Evolutionary conservation across 2,329 filamentous ascomycete genomes (phyloP).

Genomic region (Colletotrichum somersetense): DNA sequence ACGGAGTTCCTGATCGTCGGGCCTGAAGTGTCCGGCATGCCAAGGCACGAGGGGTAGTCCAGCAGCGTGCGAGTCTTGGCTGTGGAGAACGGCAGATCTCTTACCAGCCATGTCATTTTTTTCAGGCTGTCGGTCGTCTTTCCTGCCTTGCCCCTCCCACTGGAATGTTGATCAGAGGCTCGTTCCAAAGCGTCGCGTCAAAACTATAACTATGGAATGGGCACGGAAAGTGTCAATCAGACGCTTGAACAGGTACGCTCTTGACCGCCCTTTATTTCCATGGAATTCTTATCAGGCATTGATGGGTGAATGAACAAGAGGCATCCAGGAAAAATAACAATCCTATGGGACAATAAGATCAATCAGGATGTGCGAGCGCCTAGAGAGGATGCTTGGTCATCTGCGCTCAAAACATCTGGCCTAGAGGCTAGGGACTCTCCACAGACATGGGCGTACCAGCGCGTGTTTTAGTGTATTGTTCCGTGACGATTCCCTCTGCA

Average conservation of each 20-base stretch:
- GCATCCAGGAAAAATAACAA: neutral
- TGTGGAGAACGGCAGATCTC: constrained; percentile 5
- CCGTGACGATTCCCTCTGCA: constrained; percentile 2
- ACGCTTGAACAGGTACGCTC: neutral
- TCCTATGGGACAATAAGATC: too few relatives aligned
- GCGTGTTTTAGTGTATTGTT: neutral
- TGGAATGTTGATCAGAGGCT: neutral
- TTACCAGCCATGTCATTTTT: neutral
- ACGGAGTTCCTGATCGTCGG: neutral
- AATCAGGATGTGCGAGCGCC: too few relatives aligned
- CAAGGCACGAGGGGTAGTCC: neutral
- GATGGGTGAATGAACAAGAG: neutral
- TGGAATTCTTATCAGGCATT: neutral
- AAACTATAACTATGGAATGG: neutral
- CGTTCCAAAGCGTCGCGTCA: neutral
- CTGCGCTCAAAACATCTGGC: neutral
- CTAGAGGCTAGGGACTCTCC: neutral
- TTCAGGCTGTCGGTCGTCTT: neutral
- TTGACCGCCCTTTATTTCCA: neutral
- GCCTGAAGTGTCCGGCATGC: neutral
- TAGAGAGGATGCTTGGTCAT: neutral
- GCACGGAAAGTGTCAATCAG: neutral
- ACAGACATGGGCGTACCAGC: neutral
- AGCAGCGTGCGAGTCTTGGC: neutral
- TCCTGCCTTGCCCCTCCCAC: too few relatives aligned